Percentiles rank a stretch among this genome's conserved stretches.
Evolutionary conservation across 768 basidiomycete genomes (phyloP).

Genomic region (Myochromella boudieri): DNA sequence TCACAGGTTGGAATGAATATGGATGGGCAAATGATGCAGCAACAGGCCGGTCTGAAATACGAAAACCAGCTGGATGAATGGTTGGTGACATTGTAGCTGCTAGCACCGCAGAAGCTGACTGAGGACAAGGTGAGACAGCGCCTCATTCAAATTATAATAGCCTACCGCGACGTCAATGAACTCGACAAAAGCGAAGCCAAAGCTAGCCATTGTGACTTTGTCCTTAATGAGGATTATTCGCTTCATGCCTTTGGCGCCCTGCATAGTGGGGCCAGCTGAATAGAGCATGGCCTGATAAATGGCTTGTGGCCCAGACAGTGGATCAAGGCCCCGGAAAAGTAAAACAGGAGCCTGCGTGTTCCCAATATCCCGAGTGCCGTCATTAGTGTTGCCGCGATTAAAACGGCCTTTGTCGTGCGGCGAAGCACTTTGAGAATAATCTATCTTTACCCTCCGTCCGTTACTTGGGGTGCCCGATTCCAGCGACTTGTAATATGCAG

Average conservation of each 20-base stretch:
- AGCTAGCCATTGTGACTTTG: constrained; percentile 81
- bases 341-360: constrained; percentile 80
- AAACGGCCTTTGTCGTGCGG: constrained; percentile 65
- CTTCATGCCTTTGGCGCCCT: constrained; percentile 85
- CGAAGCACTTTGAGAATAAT: constrained; percentile 86
- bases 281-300: constrained; percentile 81
- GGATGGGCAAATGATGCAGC: constrained; percentile 93
- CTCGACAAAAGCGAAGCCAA: constrained; percentile 94
- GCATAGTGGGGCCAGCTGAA: constrained; percentile 75
- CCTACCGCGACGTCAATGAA: constrained; percentile 81
- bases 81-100: constrained; percentile 86
- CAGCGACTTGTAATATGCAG: constrained; percentile 71
- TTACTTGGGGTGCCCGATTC: constrained; percentile 70
- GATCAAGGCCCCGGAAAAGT: constrained; percentile 88
- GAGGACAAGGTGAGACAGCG: constrained; percentile 11
- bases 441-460: constrained; percentile 90
- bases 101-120: constrained; percentile 84
- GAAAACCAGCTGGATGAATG: constrained; percentile 90
- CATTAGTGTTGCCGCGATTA: constrained; percentile 71
- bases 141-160: not conserved
- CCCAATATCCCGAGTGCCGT: constrained; percentile 96
- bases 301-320: constrained; percentile 83
- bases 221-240: constrained; percentile 90
- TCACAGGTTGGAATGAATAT: constrained; percentile 82
- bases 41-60: constrained; percentile 85